Base-by-base conservation (phyloP, 2,329 filamentous ascomycete genomes). In the Monilinia vaccinii-corymbosi region DNA sequence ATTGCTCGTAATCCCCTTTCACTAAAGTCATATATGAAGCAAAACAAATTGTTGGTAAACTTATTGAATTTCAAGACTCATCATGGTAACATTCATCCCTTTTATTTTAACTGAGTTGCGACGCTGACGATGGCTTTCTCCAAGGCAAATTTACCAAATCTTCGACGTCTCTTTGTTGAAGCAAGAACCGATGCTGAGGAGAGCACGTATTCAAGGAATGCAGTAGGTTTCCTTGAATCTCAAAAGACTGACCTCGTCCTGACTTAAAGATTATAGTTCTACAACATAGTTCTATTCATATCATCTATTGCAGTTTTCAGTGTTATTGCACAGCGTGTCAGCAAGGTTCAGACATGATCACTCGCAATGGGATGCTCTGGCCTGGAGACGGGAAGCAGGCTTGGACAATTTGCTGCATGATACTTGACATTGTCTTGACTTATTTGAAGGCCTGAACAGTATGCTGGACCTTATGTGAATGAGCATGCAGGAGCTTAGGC, bases 201-300 rank as follows among this genome's bases (percentile, higher is more conserved):
- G 75, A 89, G 94, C 73, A 89, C 91, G 62, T 94, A 97, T 67
- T 97, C 94, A 16, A 82, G 94, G 66, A 95, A 87, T 75, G 94
- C 94, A 56, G 94, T 97, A 77, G 71, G 88, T 75, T 45, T 49
- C 60, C 31, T 44, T 51, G 45, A 55, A 53, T 31, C 60, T 47
- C 25, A 3, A 57, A 44, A 18, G 38, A n/a, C 38, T 9, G 13
- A 50, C 31, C 34, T 59, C 45, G 36, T 34, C 58, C 45, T 38
- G 48, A 61, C 36, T 60, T 9, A 72, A 53, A 7, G 47, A 25
- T 25, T 60, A 9, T 69, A 96, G 94, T 99, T 99, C 74, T 99
- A 99, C 76, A 97, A 99, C 70, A 84, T 96, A 0, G 91, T 97
- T 1, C 79, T 97, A 2, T 99, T 97, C 77, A 93, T 99, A 80